phyloP scores from a whole-genome alignment of 2,329 filamentous ascomycete species.

The Colletotrichum coccodes region DNA sequence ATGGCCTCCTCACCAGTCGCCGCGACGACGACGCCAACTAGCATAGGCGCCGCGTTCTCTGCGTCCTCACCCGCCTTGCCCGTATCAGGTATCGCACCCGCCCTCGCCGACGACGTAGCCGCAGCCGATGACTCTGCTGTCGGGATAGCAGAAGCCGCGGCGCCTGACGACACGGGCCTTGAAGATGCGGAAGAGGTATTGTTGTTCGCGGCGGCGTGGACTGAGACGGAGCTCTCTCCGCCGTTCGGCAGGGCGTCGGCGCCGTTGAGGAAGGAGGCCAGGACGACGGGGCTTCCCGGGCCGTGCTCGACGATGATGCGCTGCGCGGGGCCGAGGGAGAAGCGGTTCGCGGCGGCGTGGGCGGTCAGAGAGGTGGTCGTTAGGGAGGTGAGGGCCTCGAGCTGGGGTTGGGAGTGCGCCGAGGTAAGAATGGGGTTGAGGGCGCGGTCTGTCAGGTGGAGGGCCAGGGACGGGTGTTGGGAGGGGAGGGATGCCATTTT shows the following conservation, averaged over 20 bases:
- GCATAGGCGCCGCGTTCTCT: constrained; percentile 54
- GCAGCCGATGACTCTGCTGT: constrained; percentile 8
- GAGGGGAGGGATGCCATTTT: constrained; percentile 55
- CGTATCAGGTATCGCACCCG: constrained; percentile 12
- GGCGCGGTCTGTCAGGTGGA: constrained; percentile 67
- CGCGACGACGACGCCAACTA: constrained; percentile 66
- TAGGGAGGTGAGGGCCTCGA: constrained; percentile 62
- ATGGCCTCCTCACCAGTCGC: constrained; percentile 55
- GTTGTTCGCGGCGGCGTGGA: not conserved
- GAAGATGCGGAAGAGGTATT: constrained; percentile 11
- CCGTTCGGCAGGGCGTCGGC: constrained; percentile 32
- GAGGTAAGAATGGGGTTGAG: constrained; percentile 68
- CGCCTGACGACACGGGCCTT: constrained; percentile 7
- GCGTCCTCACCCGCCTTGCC: constrained; percentile 10
- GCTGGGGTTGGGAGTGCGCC: constrained; percentile 53
- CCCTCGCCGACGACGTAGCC: not conserved
- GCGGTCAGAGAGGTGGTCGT: constrained; percentile 63
- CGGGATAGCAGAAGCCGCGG: not conserved
- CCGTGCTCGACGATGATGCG: constrained; percentile 69
- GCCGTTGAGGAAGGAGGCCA: constrained; percentile 59
- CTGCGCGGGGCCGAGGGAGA: constrained; percentile 63
- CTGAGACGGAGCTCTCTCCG: constrained; percentile 15
- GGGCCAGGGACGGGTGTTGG: constrained; percentile 61
- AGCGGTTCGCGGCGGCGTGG: constrained; percentile 61
- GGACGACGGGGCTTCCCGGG: constrained; percentile 51